Evolutionary conservation across 2,329 filamentous ascomycete genomes (phyloP), one percentile per base, ranked within the genome.

Genomic region (Trichoderma sp.): DNA sequence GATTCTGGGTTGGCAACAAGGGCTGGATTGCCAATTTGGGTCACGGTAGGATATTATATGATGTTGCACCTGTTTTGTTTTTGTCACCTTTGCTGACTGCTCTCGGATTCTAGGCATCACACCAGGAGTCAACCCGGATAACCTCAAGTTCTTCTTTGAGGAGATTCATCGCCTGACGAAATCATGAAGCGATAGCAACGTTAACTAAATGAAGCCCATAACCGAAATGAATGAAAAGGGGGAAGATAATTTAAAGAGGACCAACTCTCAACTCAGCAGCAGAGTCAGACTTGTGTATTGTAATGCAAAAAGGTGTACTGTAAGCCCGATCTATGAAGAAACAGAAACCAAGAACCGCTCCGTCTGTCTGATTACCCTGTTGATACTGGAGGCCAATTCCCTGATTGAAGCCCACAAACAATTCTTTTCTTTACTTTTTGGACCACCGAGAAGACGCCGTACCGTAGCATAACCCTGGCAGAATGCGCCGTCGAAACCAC

Each of bases 21-120:
- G 92, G 94, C 47, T 99, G 95, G 94, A 98, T 99, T 71, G 92
- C 91, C 55, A 99, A 99, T 76, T 83, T 99, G 68, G 95, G 95
- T 9, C 95, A 99, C 75, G 95, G 95, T 91, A 84, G 73, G 87
- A 77, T 51, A 15, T 9, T 19, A 19, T 19, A 39, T 39, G 34
- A 12, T 39, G 3, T 14, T 39, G 10, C 7, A 39, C 34, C 3
- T 34, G 7, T n/a, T 1, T 48, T 50, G 30, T 10, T 30, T 7
- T 30, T 30, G 6, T 1, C 7, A 45, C 10, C 1, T 30, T 21
- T 48, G 51, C 26, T 44, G 19, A 58, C 69, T 72, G 43, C 72
- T 34, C 1, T 55, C 10, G 24, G 24, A 26, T 41, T 54, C 4
- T 72, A 95, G 92, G 92, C 67, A 93, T 99, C 69, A 99, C 95